Evolutionary conservation across 805 yeast species (phyloP), one percentile per base, ranked within the genome.

Genomic region (Myxozyma mucilagina): DNA sequence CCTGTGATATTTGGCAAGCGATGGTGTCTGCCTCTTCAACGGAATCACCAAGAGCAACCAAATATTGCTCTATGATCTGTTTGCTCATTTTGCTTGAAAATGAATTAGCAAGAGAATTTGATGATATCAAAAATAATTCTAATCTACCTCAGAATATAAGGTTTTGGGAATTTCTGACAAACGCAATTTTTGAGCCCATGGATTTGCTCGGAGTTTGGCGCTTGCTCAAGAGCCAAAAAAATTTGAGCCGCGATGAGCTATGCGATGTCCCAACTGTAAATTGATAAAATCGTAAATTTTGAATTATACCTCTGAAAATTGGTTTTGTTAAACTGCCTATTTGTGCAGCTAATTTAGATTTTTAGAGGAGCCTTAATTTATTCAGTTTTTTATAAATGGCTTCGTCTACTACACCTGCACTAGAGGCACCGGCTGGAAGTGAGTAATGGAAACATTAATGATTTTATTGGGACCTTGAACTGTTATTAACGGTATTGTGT

Each of bases 21-120:
- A 61, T 45, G n/a, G 11, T 7, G 11, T 48, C 57, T 1, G 67
- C 59, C 57, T 65, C 65, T 7, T 36, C 56, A 0, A 59, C 53
- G 4, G 59, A 34, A 18, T 35, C 18, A 9, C 58, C 61, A 1
- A 62, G 45, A 9, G 54, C 32, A 24, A 63, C 55, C 14, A 63
- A 32, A 20, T 62, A 62, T 44, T 50, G 42, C 20, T 63, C 63
- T 34, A 63, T 54, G 9, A 47, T n/a, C 14, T 39, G 38, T 41
- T 38, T 51, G 43, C 59, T 44, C 63, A 63, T 63, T 38, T 14
- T 39, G 47, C 31, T 24, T 16, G 1, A 6, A 32, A 32, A 14
- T n/a, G 32, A 14, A 13, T 32, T 8, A 29, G 39, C 34, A 29
- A 7, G 43, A 18, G 14, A 29, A 13, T 34, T 20, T 36, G 20